phyloP scores from a whole-genome alignment of 768 basidiomycete species.

The Piloderma croceum region DNA sequence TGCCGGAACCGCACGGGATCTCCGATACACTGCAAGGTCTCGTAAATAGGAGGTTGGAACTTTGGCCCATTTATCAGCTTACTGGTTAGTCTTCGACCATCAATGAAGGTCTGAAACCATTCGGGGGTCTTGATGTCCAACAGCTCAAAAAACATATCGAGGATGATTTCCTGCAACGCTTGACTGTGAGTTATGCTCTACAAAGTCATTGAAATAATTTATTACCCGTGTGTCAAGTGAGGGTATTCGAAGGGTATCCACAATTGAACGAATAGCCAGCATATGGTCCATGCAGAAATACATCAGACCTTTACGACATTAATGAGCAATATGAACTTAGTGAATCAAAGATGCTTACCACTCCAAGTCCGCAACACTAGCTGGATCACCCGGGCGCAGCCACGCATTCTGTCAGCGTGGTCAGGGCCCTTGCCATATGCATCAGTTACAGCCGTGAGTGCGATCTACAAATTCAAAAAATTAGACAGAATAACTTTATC shows the following conservation, averaged over 20 bases:
- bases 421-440: slow-evolving; percentile 81
- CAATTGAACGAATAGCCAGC: slow-evolving; percentile 75
- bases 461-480: slow-evolving; percentile 47
- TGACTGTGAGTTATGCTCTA: too few species aligned
- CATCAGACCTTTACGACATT: slow-evolving; percentile 61
- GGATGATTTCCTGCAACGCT: slow-evolving; percentile 70
- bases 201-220: too few species aligned
- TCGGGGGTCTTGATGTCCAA: slow-evolving; percentile 88
- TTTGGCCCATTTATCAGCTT: too few species aligned
- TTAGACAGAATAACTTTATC: neutral
- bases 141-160: slow-evolving; percentile 92
- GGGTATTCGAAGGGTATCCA: slow-evolving; percentile 84
- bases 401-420: slow-evolving; percentile 74
- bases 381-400: slow-evolving; percentile 71
- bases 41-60: slow-evolving; percentile 1
- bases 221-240: slow-evolving; percentile 82
- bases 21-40: slow-evolving; percentile 56
- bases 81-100: slow-evolving; percentile 86
- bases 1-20: slow-evolving; percentile 35
- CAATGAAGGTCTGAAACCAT: slow-evolving; percentile 91
- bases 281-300: slow-evolving; percentile 91
- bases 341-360: slow-evolving; percentile 63
- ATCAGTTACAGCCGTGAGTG: slow-evolving; percentile 85
- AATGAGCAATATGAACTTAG: too few species aligned
- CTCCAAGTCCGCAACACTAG: slow-evolving; percentile 90